These are phyloP conservation scores for Daldinia bambusicola DNA, from an alignment of 495 filamentous ascomycete species.

Conservation along the genomic window DNA sequence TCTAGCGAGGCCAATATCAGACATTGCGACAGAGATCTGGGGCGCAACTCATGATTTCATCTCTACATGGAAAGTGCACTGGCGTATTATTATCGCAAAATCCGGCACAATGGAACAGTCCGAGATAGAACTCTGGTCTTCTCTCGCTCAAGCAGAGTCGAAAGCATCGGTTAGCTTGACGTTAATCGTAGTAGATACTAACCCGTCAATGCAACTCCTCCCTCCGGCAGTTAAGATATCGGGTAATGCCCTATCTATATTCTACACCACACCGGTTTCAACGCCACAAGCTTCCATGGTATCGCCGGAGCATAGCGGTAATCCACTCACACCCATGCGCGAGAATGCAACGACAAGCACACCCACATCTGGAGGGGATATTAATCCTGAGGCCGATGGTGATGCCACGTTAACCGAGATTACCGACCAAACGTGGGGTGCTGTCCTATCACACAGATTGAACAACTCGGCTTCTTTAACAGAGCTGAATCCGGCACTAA, in stretches of 20 bases:
- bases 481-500: slow-evolving; percentile 71
- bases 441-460: slow-evolving; percentile 76
- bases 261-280: slow-evolving; percentile 66
- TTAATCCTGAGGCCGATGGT: slow-evolving; percentile 67
- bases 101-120: slow-evolving; percentile 75
- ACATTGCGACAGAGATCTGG: slow-evolving; percentile 86
- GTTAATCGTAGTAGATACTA: slow-evolving; percentile 72
- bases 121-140: slow-evolving; percentile 73
- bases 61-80: slow-evolving; percentile 73
- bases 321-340: slow-evolving; percentile 59
- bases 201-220: slow-evolving; percentile 73
- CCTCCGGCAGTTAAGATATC: slow-evolving; percentile 60
- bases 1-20: slow-evolving; percentile 64
- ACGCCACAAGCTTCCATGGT: slow-evolving; percentile 66
- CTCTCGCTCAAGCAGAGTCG: slow-evolving; percentile 53
- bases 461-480: slow-evolving; percentile 71
- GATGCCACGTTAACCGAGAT: slow-evolving; percentile 81
- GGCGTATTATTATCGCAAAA: slow-evolving; percentile 83
- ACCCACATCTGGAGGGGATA: slow-evolving; percentile 66
- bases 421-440: slow-evolving; percentile 83
- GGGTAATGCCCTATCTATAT: slow-evolving; percentile 49
- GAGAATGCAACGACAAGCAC: slow-evolving; percentile 61
- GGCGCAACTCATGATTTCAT: slow-evolving; percentile 81
- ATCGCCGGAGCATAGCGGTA: slow-evolving; percentile 65
- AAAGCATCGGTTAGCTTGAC: slow-evolving; percentile 64